Evolutionary conservation across 306 rosid genomes (phyloP).

Genomic region (Lathyrus tuberosus): DNA sequence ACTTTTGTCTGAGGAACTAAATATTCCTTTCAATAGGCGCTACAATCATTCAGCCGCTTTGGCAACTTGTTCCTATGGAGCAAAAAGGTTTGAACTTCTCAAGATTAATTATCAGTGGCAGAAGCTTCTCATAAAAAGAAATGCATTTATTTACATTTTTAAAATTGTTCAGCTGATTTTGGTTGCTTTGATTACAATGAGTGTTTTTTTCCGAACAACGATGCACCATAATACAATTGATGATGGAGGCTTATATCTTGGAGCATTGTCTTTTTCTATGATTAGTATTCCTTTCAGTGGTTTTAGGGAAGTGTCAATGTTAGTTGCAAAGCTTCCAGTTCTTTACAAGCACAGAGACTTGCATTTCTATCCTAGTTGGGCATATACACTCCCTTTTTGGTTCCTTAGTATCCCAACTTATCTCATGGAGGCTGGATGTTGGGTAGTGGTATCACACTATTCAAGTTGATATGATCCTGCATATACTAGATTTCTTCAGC

Average conservation of each 20-base stretch:
- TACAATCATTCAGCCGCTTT: slow-evolving; percentile 91
- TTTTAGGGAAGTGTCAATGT: slow-evolving; percentile 95
- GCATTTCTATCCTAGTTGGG: no score
- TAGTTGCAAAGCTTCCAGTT: slow-evolving; percentile 96
- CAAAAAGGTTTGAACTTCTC: no score
- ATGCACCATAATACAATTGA: slow-evolving; percentile 85
- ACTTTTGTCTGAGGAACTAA: slow-evolving; percentile 67
- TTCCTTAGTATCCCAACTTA: no score
- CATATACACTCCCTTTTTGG: no score
- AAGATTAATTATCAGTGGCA: no score
- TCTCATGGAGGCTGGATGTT: no score
- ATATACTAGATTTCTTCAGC: no score
- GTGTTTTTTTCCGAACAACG: slow-evolving; percentile 93
- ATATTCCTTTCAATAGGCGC: slow-evolving; percentile 76
- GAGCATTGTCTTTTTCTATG: slow-evolving; percentile 89
- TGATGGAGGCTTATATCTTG: no score
- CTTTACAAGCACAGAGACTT: slow-evolving; percentile 98
- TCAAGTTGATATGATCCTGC: no score
- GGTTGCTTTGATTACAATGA: slow-evolving; percentile 94
- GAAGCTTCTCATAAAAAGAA: slow-evolving; percentile 83
- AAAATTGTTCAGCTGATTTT: slow-evolving; percentile 93
- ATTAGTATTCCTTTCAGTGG: slow-evolving; percentile 95
- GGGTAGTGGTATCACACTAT: no score
- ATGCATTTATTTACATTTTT: slow-evolving; percentile 89
- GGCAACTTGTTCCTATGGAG: no score